These are phyloP conservation scores for Quercus aquifolioides DNA, from an alignment of 306 rosid genomes.

Conservation along the genomic window DNA sequence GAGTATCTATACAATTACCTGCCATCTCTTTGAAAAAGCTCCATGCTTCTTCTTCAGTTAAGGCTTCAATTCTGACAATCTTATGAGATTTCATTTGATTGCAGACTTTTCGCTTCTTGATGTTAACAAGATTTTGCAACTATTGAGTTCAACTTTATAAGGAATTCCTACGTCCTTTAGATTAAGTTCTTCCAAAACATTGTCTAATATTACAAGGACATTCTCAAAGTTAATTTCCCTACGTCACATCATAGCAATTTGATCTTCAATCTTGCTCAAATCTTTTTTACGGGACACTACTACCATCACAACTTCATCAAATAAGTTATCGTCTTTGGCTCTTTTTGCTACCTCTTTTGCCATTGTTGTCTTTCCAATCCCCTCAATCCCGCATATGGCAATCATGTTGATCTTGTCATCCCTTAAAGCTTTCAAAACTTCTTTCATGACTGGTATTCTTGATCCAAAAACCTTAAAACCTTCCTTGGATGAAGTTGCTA, in stretches of 20 bases:
- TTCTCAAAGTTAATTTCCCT: background rate
- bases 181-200: background rate
- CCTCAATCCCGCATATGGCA: too few species aligned
- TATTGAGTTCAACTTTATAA: background rate
- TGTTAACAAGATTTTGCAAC: background rate
- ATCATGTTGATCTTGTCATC: background rate
- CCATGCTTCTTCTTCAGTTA: too few species aligned
- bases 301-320: background rate
- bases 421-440: background rate
- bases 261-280: background rate
- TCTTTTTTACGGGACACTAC: background rate
- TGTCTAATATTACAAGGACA: constrained; percentile 1
- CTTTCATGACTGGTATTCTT: background rate
- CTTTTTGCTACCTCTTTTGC: background rate
- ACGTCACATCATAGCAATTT: background rate
- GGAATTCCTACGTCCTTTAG: background rate
- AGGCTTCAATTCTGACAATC: too few species aligned
- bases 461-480: background rate
- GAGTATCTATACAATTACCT: too few species aligned
- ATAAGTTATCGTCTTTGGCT: background rate
- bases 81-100: too few species aligned
- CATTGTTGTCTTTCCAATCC: too few species aligned
- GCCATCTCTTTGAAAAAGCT: too few species aligned
- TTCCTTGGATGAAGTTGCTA: background rate
- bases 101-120: too few species aligned